phyloP scores from a whole-genome alignment of 2,329 filamentous ascomycete species.

The Hymenoscyphus albidus region DNA sequence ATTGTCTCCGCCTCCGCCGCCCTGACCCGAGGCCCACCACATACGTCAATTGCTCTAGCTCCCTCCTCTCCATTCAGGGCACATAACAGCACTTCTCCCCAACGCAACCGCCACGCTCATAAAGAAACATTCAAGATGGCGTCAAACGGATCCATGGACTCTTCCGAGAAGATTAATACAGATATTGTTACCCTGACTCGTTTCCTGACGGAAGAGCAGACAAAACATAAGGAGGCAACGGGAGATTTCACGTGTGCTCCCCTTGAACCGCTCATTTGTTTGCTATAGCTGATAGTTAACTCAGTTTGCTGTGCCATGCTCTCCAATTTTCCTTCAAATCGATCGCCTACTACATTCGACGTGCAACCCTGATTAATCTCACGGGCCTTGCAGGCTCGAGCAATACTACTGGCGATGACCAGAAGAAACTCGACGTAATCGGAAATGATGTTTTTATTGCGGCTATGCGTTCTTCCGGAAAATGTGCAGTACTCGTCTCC shows the following conservation, averaged over 20 bases:
- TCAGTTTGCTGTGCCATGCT: constrained; percentile 88
- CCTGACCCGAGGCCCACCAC: constrained; percentile 30
- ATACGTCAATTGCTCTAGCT: constrained; percentile 18
- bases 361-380: constrained; percentile 91
- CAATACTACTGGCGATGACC: constrained; percentile 94
- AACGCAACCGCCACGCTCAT: constrained; percentile 3
- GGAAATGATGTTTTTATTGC: constrained; percentile 97
- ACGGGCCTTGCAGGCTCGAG: constrained; percentile 91
- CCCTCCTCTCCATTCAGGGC: constrained; percentile 5
- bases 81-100: not conserved
- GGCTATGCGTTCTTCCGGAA: constrained; percentile 88
- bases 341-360: constrained; percentile 98
- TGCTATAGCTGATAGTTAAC: constrained; percentile 13
- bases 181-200: constrained; percentile 94
- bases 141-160: constrained; percentile 9
- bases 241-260: constrained; percentile 92
- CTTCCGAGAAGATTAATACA: constrained; percentile 82
- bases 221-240: constrained; percentile 88
- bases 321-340: constrained; percentile 99
- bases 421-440: constrained; percentile 99
- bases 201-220: constrained; percentile 93
- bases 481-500: constrained; percentile 89
- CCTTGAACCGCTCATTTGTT: not conserved
- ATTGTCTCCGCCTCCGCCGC: constrained; percentile 16
- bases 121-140: constrained; percentile 11